These are phyloP conservation scores for Ophiosphaerella narmari DNA, from an alignment of 2,329 filamentous ascomycete species.

Conservation along the genomic window DNA sequence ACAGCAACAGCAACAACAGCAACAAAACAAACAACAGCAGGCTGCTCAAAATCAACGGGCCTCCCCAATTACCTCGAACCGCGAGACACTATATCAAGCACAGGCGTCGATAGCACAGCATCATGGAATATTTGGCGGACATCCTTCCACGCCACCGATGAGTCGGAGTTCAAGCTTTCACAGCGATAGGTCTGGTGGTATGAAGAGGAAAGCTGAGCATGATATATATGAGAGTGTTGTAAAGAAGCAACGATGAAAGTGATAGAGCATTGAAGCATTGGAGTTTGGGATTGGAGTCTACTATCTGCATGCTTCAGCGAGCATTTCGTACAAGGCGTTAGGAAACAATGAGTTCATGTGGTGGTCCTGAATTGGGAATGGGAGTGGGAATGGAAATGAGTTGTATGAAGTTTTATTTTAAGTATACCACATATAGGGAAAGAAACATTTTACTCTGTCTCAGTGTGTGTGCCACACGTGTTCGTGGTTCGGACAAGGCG, in stretches of 20 bases:
- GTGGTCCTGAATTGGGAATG: not conserved
- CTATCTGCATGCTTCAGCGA: not conserved
- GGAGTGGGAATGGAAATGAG: too few relatives aligned
- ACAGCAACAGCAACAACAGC: slow-evolving; percentile 6
- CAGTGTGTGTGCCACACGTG: too few relatives aligned
- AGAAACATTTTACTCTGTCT: too few relatives aligned
- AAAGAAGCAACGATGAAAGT: slow-evolving; percentile 26
- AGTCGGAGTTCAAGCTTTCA: slow-evolving; percentile 33
- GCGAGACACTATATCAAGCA: slow-evolving; percentile 6
- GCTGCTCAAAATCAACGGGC: slow-evolving; percentile 1
- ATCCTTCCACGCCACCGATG: slow-evolving; percentile 32
- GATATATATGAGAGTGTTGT: slow-evolving; percentile 11
- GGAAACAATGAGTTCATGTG: not conserved
- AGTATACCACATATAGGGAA: not conserved
- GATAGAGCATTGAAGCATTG: not conserved
- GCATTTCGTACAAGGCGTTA: slow-evolving; percentile 1
- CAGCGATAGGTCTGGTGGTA: slow-evolving; percentile 18
- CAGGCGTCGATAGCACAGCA: slow-evolving; percentile 11
- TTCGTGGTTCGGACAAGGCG: not conserved
- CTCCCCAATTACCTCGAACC: slow-evolving; percentile 8
- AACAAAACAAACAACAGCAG: not conserved
- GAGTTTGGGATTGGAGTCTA: not conserved
- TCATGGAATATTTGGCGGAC: slow-evolving; percentile 12
- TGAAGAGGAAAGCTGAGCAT: slow-evolving; percentile 34
- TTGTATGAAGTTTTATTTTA: not conserved